Evolutionary conservation across 805 yeast species (phyloP), one percentile per base, ranked within the genome.

Genomic region (Phaffomyces opuntiae): DNA sequence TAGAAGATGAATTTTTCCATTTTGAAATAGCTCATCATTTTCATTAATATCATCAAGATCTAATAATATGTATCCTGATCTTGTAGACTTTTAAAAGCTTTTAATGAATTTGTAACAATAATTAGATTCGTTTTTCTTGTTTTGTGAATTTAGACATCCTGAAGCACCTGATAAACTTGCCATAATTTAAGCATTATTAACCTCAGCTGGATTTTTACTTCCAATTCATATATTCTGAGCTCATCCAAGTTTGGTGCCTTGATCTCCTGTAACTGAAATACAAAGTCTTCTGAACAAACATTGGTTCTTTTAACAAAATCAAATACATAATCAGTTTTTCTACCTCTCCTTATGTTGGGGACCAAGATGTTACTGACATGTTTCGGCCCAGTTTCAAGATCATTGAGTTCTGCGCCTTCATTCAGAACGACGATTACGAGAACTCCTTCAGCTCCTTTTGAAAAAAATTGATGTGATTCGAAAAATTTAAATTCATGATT

Each of bases 351-450:
- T 19, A 38, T 53, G 33, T 56, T 57, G 4, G 48, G 43, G 2
- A 65, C 55, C 8, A 74, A 60, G 14, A 65, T 52, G 39, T 70
- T 70, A 37, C 65, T 63, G 16, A 77, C 64, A 49, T 74, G 77
- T 19, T 61, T 57, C 48, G 72, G 50, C 7, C 71, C 68, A 16
- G 56, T 51, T 5, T 62, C 67, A 12, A 72, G 52, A 49, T 67
- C 66, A 36, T 63, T 64, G 50, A 59, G 19, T 46, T 61, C 50
- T 54, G 68, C 44, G 21, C 61, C 61, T 53, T 51, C 40, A 26
- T 17, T 17, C 19, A 17, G 2, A 17, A 17, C 19, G 19, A 3
- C 19, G 19, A 17, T 17, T 2, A 17, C 19, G 19, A 17, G 3
- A 17, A 3, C 19, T 17, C 19, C 19, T 17, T 17, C 19, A 17